These are phyloP conservation scores for Colletotrichum spinosum DNA, from an alignment of 2,329 filamentous ascomycete species.

Conservation along the genomic window DNA sequence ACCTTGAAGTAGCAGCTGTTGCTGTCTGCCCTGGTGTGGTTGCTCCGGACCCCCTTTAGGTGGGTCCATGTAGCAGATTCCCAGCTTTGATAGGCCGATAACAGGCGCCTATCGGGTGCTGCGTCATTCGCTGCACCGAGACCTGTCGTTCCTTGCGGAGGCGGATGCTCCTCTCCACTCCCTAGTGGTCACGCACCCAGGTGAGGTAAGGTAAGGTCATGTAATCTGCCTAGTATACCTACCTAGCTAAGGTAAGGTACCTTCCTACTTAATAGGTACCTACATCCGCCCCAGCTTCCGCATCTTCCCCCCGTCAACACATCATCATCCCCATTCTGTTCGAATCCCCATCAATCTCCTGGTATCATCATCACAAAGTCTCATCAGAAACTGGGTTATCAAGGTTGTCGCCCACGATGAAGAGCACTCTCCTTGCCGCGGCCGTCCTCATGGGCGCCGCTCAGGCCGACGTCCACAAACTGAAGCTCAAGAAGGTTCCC, in stretches of 20 bases:
- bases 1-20: too few species aligned
- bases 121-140: conserved; percentile 1
- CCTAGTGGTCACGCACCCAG: conserved; percentile 17
- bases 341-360: conserved; percentile 11
- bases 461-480: conserved; percentile 89
- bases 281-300: conserved; percentile 26
- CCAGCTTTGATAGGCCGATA: neutral
- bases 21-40: neutral
- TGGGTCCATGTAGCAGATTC: conserved; percentile 15
- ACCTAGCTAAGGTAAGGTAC: conserved; percentile 26
- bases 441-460: conserved; percentile 85
- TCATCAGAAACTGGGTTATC: conserved; percentile 21
- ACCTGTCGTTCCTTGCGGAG: conserved; percentile 29
- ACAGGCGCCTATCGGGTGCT: conserved; percentile 22
- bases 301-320: conserved; percentile 35
- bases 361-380: conserved; percentile 30
- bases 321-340: conserved; percentile 30
- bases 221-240: conserved; percentile 24
- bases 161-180: conserved; percentile 16
- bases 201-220: neutral
- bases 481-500: conserved; percentile 97
- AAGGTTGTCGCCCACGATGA: conserved; percentile 72
- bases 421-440: conserved; percentile 83
- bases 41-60: conserved; percentile 4
- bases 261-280: conserved; percentile 37